Evolutionary conservation across 192 early-diverging fungal genomes (phyloP).

Genomic region (Coemansia sp.): DNA sequence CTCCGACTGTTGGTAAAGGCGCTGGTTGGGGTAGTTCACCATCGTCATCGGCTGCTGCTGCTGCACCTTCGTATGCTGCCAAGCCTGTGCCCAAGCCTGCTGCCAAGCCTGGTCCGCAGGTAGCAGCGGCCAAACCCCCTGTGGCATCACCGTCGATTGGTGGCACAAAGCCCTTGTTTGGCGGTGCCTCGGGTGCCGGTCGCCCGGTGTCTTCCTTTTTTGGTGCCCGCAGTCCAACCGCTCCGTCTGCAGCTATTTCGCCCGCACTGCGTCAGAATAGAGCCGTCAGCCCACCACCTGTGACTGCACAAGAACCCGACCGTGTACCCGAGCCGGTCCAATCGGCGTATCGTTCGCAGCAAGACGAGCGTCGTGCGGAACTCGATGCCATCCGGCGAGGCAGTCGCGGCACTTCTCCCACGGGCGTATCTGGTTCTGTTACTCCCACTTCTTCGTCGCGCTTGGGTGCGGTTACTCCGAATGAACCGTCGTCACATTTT

Average conservation of each 20-base stretch:
- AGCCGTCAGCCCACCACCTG: slow-evolving; percentile 4
- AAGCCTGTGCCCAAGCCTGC: slow-evolving; percentile 12
- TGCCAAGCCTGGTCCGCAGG: not conserved
- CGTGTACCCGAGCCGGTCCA: slow-evolving; percentile 12
- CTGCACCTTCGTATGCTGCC: slow-evolving; percentile 1
- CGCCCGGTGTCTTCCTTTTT: slow-evolving; percentile 39
- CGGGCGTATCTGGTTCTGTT: slow-evolving; percentile 17
- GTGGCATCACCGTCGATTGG: slow-evolving; percentile 9
- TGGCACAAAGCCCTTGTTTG: slow-evolving; percentile 33
- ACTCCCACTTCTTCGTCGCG: slow-evolving; percentile 32
- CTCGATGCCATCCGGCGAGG: slow-evolving; percentile 53
- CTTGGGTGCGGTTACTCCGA: slow-evolving; percentile 17
- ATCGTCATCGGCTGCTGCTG: slow-evolving; percentile 10
- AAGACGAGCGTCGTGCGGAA: slow-evolving; percentile 53
- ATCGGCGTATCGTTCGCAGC: slow-evolving; percentile 33
- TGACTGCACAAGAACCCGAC: not conserved
- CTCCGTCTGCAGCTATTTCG: not conserved
- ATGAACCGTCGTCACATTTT: slow-evolving; percentile 36
- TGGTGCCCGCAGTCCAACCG: slow-evolving; percentile 22
- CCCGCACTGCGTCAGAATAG: not conserved
- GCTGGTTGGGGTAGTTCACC: slow-evolving; percentile 13
- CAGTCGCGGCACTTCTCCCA: slow-evolving; percentile 39
- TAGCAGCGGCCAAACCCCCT: not conserved
- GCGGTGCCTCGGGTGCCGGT: slow-evolving; percentile 10
- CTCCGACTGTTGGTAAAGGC: slow-evolving; percentile 32